Conservation (phyloP, 78 protist species). For the Dictyostelium capitatum region DNA sequence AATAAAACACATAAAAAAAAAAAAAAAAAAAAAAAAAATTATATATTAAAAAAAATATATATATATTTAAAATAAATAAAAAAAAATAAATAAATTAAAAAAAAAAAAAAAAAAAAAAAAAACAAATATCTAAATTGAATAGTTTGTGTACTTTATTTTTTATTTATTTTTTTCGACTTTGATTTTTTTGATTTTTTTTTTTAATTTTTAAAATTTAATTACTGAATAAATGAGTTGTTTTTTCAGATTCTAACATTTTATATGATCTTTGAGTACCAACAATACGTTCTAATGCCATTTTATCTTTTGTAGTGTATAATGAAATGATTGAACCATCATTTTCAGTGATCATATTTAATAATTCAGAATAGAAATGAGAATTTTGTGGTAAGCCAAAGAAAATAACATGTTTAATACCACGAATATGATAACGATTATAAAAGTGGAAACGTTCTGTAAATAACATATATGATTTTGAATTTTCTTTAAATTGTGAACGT, state of each 20-base stretch:
- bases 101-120: not conserved
- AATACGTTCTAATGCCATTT: slow-evolving; percentile 68
- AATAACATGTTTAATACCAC: slow-evolving; percentile 63
- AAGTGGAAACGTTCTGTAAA: slow-evolving; percentile 80
- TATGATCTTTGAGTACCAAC: slow-evolving; percentile 64
- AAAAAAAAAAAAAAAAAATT: too few species aligned
- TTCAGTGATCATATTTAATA: slow-evolving; percentile 59
- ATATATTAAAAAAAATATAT: too few species aligned
- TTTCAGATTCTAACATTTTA: slow-evolving; percentile 66
- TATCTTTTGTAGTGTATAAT: slow-evolving; percentile 53
- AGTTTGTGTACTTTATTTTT: not conserved
- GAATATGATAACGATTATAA: slow-evolving; percentile 52
- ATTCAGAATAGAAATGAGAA: slow-evolving; percentile 39
- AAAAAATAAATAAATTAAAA: not conserved
- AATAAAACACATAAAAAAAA: too few species aligned
- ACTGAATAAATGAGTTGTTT: slow-evolving; percentile 70
- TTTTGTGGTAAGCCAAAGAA: slow-evolving; percentile 80
- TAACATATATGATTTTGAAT: slow-evolving; percentile 50
- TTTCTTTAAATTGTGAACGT: slow-evolving; percentile 36
- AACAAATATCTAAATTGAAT: not conserved
- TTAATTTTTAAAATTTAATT: not conserved
- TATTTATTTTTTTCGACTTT: not conserved
- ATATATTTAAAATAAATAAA: not conserved
- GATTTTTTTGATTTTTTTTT: not conserved
- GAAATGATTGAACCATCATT: slow-evolving; percentile 51